Evolutionary conservation across 805 yeast species (phyloP).

Genomic region (Candida sphagnicola): DNA sequence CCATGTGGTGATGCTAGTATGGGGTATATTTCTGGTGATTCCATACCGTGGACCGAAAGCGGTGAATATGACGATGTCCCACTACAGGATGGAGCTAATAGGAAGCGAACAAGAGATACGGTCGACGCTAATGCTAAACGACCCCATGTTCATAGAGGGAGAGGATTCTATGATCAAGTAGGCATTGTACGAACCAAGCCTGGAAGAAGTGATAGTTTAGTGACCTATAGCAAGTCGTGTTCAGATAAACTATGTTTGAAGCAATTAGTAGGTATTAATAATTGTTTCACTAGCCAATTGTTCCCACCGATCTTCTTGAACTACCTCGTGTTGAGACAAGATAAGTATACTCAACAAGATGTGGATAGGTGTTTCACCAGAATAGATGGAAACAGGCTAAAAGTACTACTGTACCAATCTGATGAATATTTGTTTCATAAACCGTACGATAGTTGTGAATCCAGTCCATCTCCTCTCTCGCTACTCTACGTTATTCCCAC

Average conservation of each 20-base stretch:
- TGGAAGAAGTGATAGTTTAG: constrained; percentile 75
- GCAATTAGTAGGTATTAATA: constrained; percentile 56
- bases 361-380: constrained; percentile 39
- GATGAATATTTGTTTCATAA: constrained; percentile 25
- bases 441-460: constrained; percentile 6
- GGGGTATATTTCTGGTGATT: constrained; percentile 25
- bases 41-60: not conserved
- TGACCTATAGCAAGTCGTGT: constrained; percentile 79
- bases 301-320: constrained; percentile 38
- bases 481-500: constrained; percentile 21
- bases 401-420: constrained; percentile 16
- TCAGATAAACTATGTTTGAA: constrained; percentile 73
- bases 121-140: constrained; percentile 8
- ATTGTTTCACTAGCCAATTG: constrained; percentile 36
- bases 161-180: constrained; percentile 48
- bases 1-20: constrained; percentile 94
- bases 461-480: constrained; percentile 28
- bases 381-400: constrained; percentile 14
- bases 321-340: constrained; percentile 47
- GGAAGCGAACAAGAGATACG: constrained; percentile 10
- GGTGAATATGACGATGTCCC: constrained; percentile 12
- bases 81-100: constrained; percentile 16
- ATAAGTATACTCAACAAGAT: constrained; percentile 21
- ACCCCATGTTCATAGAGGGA: constrained; percentile 46
- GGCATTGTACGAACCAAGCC: constrained; percentile 90